Evolutionary conservation across 768 basidiomycete genomes (phyloP).

Genomic region (Dioszegia aurantiaca): DNA sequence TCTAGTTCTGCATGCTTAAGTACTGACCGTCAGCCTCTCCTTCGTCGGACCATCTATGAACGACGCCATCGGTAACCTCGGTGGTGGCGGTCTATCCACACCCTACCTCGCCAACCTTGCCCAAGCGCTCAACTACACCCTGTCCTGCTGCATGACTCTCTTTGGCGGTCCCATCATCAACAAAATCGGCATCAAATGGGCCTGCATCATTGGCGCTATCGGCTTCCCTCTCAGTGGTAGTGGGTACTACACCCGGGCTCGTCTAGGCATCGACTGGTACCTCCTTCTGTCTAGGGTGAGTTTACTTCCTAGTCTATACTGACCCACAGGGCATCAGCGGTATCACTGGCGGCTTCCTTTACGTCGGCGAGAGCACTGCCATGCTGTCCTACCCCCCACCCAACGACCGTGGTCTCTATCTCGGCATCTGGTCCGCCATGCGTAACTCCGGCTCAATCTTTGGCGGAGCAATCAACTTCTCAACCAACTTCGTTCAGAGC

Average conservation of each 20-base stretch:
- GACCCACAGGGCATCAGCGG: slow-evolving; percentile 15
- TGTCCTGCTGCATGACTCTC: slow-evolving; percentile 22
- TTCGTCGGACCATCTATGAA: slow-evolving; percentile 30
- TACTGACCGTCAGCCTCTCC: slow-evolving; percentile 1
- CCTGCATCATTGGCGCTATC: slow-evolving; percentile 25
- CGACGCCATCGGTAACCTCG: slow-evolving; percentile 30
- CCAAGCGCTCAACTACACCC: slow-evolving; percentile 16
- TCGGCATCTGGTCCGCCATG: slow-evolving; percentile 33
- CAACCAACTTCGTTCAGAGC: slow-evolving; percentile 15
- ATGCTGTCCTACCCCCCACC: slow-evolving; percentile 26
- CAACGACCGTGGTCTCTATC: slow-evolving; percentile 19
- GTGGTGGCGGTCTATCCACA: slow-evolving; percentile 34
- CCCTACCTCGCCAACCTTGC: slow-evolving; percentile 28
- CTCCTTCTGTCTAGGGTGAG: slow-evolving; percentile 12
- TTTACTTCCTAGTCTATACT: not conserved
- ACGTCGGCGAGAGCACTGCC: slow-evolving; percentile 29
- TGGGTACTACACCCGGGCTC: slow-evolving; percentile 20
- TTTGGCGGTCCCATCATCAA: slow-evolving; percentile 42
- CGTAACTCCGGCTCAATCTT: slow-evolving; percentile 19
- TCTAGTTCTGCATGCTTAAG: not conserved
- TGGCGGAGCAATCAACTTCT: slow-evolving; percentile 29
- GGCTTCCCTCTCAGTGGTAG: slow-evolving; percentile 20
- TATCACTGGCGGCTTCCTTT: slow-evolving; percentile 23
- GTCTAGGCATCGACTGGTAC: slow-evolving; percentile 16
- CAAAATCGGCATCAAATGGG: slow-evolving; percentile 37